Evolutionary conservation across 2,329 filamentous ascomycete species (phyloP).

Genomic region (Trichophyton benhamiae): DNA sequence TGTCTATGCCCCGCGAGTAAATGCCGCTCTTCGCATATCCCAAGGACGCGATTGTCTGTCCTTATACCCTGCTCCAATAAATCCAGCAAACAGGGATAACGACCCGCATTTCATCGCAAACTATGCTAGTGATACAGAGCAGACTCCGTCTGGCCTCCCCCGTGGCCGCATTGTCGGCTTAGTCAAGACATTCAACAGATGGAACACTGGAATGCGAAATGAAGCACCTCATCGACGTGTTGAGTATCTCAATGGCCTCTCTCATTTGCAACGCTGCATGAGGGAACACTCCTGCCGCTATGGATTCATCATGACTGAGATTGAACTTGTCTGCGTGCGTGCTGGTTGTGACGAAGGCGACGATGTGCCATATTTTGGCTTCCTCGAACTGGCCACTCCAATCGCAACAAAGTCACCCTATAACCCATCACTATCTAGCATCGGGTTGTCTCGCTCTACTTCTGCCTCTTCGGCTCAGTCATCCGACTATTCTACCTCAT

Average conservation of each 20-base stretch:
- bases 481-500: constrained; percentile 22
- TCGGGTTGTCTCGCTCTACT: constrained; percentile 9
- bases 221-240: constrained; percentile 76
- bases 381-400: constrained; percentile 57
- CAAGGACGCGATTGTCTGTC: constrained; percentile 51
- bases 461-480: constrained; percentile 23
- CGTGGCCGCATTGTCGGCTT: constrained; percentile 62
- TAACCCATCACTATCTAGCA: constrained; percentile 7
- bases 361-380: constrained; percentile 71
- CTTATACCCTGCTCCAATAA: constrained; percentile 31
- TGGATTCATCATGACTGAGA: constrained; percentile 92
- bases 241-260: constrained; percentile 74
- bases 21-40: constrained; percentile 66
- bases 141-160: constrained; percentile 37
- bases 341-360: constrained; percentile 52
- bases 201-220: constrained; percentile 88
- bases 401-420: constrained; percentile 40
- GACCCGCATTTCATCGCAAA: constrained; percentile 43
- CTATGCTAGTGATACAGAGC: constrained; percentile 40
- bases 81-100: constrained; percentile 28
- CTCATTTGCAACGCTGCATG: constrained; percentile 82
- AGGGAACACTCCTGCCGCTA: constrained; percentile 87
- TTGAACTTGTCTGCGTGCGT: constrained; percentile 82
- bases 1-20: constrained; percentile 77
- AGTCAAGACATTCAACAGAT: constrained; percentile 84